A percentile compares a stretch with the other conserved stretches of the same genome.
Evolutionary conservation across 2,329 filamentous ascomycete species (phyloP).

Genomic region (Curvularia sp.): DNA sequence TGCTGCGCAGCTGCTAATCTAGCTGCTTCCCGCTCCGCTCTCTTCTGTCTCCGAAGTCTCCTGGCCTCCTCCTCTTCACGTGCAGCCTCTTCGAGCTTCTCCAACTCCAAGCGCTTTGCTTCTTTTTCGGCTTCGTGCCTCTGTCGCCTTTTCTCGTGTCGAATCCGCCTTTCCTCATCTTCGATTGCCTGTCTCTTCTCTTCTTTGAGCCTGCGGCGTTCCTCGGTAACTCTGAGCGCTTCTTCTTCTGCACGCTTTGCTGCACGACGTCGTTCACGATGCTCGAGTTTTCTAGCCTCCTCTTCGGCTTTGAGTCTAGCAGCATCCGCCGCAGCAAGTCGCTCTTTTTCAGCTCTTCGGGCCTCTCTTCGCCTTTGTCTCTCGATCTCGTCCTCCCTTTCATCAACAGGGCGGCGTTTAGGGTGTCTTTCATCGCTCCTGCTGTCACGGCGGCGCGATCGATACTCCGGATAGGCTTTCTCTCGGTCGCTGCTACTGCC

Average conservation of each 20-base stretch:
- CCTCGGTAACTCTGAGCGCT: slow-evolving; percentile 27
- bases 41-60: slow-evolving; percentile 33
- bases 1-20: slow-evolving; percentile 23
- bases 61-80: slow-evolving; percentile 36
- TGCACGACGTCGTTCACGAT: slow-evolving; percentile 39
- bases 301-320: slow-evolving; percentile 33
- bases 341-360: slow-evolving; percentile 39
- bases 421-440: slow-evolving; percentile 38
- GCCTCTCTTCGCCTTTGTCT: slow-evolving; percentile 38
- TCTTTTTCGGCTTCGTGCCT: slow-evolving; percentile 40
- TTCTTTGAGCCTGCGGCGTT: slow-evolving; percentile 30
- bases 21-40: slow-evolving; percentile 38
- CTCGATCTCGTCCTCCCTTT: slow-evolving; percentile 38
- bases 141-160: slow-evolving; percentile 37
- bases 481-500: slow-evolving; percentile 40
- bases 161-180: slow-evolving; percentile 38
- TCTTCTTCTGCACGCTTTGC: slow-evolving; percentile 35
- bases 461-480: slow-evolving; percentile 35
- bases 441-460: slow-evolving; percentile 37
- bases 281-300: slow-evolving; percentile 32
- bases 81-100: slow-evolving; percentile 24
- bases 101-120: slow-evolving; percentile 21
- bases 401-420: slow-evolving; percentile 37
- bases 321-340: slow-evolving; percentile 36
- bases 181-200: slow-evolving; percentile 28